Base-by-base conservation (phyloP, 768 basidiomycete genomes). In the Daedaleopsis sinensis region DNA sequence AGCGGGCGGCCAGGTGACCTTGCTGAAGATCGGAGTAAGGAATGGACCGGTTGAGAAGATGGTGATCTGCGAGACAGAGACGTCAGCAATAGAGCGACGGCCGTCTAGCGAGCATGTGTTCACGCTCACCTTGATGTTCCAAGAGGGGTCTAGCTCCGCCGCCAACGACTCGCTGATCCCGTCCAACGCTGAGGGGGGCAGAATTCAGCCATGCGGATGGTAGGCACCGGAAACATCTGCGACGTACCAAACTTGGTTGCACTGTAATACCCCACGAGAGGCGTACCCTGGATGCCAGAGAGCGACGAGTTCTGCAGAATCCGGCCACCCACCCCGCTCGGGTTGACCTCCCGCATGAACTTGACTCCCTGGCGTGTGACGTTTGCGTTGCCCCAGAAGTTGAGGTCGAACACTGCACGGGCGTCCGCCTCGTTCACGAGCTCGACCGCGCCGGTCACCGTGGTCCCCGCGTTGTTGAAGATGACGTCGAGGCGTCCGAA, bases 391-490 rank as follows among this genome's bases (percentile, higher is more conserved):
- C 66, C 74, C 74, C 75, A 76, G 54, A 75, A 75, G 65, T 75
- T 73, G 0, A 70, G 69, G 6, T 74, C 73, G 38, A 77, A 71
- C 51, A 71, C 62, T 48, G 49, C 32, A 2, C 73, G 70, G 0
- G 70, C 74, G 10, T 68, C 67, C 39, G 65, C 68, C n/a, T 74
- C 71, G 9, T 57, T 64, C 11, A 65, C 65, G 11, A 52, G 52
- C 52, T 76, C 74, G 15, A 73, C 67, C 46, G 75, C 71, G 10
- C 66, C 60, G 18, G 57, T 56, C 32, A 67, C n/a, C 1, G 52
- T 67, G 35, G 65, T 68, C 9, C 64, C 75, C 0, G 75, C 76
- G n/a, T 77, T 77, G 65, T 74, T 77, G 53, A 72, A 67, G 15
- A 77, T 70, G 37, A 74, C 67, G 66, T 57, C 3, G 32, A 46